These are phyloP conservation scores for Sporothrix humicola DNA, from an alignment of 2,329 filamentous ascomycete species.

Conservation along the genomic window DNA sequence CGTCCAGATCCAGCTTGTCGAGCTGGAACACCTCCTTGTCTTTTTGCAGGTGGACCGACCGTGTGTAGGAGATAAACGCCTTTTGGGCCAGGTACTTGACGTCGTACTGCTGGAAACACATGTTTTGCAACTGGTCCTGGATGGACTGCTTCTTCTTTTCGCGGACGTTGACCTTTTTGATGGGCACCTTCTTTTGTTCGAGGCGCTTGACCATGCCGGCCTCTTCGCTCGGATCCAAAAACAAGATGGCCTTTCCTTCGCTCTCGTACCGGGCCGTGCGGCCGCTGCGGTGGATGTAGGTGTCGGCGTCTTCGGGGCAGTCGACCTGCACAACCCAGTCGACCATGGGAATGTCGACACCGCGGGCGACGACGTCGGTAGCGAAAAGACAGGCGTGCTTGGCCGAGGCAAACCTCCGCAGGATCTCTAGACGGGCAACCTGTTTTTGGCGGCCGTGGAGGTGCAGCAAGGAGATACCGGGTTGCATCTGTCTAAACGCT, in stretches of 20 bases:
- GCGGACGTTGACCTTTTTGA: constrained; percentile 84
- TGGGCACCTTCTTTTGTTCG: constrained; percentile 86
- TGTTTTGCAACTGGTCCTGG: constrained; percentile 82
- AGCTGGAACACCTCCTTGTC: constrained; percentile 92
- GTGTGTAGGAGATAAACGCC: constrained; percentile 88
- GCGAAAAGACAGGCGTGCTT: constrained; percentile 90
- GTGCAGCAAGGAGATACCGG: constrained; percentile 90
- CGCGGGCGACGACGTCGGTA: constrained; percentile 92
- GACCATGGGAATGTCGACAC: constrained; percentile 93
- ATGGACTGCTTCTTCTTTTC: constrained; percentile 89
- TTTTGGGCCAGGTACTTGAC: constrained; percentile 96
- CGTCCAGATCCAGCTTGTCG: constrained; percentile 81
- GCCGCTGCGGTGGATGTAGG: constrained; percentile 95
- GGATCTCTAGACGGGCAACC: constrained; percentile 84
- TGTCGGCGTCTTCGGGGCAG: constrained; percentile 94
- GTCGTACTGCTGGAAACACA: constrained; percentile 94
- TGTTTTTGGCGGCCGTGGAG: constrained; percentile 95
- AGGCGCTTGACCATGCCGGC: constrained; percentile 85
- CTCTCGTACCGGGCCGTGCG: constrained; percentile 93
- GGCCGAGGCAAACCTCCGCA: constrained; percentile 77
- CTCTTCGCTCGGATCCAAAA: constrained; percentile 91
- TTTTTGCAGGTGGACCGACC: constrained; percentile 83
- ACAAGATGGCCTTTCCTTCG: constrained; percentile 84
- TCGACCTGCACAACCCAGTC: constrained; percentile 99
- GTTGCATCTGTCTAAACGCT: constrained; percentile 88